Evolutionary conservation across 257 asterid species (phyloP).

Genomic region (Nicotiana obtusifolia): DNA sequence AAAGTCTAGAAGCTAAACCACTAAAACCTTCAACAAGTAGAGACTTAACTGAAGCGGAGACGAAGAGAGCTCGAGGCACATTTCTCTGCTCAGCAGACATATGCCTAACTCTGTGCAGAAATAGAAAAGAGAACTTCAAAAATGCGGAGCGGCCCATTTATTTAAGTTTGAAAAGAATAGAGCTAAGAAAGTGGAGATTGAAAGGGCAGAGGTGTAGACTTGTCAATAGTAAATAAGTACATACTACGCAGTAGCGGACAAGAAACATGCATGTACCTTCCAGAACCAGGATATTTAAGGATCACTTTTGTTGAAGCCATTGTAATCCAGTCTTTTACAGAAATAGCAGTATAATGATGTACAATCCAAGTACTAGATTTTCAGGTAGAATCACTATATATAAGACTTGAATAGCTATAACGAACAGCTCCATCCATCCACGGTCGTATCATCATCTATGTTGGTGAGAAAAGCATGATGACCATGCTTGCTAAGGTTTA

Average conservation of each 20-base stretch:
- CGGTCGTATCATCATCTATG: no score
- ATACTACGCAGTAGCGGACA: no score
- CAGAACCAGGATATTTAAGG: conserved; percentile 84
- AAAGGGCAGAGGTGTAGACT: background rate
- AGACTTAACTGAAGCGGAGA: conserved; percentile 87
- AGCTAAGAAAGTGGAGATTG: background rate
- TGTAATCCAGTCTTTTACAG: conserved; percentile 74
- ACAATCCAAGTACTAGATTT: background rate
- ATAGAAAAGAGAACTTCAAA: background rate
- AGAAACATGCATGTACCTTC: conserved; percentile 48
- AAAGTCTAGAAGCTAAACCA: conserved; percentile 70
- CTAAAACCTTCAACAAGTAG: conserved; percentile 80
- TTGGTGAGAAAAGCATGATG: no score
- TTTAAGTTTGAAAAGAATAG: background rate
- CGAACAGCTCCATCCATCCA: no score
- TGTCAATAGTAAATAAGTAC: background rate
- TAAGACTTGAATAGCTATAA: background rate
- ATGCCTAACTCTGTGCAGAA: conserved; percentile 46
- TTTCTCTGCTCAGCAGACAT: conserved; percentile 72
- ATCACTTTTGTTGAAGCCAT: conserved; percentile 62
- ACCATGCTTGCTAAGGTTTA: no score
- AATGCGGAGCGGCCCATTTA: background rate
- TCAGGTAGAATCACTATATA: background rate
- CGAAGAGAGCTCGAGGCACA: conserved; percentile 53
- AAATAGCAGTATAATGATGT: conserved; percentile 28